phyloP scores from a whole-genome alignment of 2,329 filamentous ascomycete genomes.

The Fusarium sacchari region DNA sequence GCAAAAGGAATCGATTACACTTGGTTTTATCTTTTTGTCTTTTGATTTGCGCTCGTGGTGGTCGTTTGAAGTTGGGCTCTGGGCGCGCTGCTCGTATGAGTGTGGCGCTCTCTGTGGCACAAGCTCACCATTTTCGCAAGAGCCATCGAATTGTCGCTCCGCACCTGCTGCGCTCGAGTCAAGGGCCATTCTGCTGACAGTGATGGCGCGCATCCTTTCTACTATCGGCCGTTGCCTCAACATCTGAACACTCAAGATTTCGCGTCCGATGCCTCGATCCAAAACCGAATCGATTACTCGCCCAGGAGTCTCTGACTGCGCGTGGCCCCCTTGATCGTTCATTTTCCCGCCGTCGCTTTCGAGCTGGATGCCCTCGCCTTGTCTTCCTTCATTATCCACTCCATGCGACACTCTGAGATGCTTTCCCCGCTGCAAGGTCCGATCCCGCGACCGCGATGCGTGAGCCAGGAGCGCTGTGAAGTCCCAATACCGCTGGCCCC shows the following conservation, averaged over 20 bases:
- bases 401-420: background rate
- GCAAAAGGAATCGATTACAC: fast-evolving
- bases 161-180: background rate
- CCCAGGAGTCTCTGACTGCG: background rate
- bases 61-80: background rate
- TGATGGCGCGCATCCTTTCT: background rate
- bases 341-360: too few relatives aligned
- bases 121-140: background rate
- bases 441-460: fast-evolving
- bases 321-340: too few relatives aligned
- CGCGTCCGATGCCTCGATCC: fast-evolving
- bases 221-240: background rate
- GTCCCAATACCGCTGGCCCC: fast-evolving
- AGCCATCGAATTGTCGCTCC: background rate
- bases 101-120: background rate
- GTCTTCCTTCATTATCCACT: background rate
- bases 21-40: background rate
- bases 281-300: background rate
- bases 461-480: background rate
- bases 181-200: too few relatives aligned
- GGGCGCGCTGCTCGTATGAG: background rate
- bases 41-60: background rate
- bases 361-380: too few relatives aligned
- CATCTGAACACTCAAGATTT: background rate
- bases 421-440: background rate